A percentile compares a stretch with the other conserved stretches of the same genome.
Conservation (phyloP, 2,329 filamentous ascomycete species). For the Alternaria rosae region DNA sequence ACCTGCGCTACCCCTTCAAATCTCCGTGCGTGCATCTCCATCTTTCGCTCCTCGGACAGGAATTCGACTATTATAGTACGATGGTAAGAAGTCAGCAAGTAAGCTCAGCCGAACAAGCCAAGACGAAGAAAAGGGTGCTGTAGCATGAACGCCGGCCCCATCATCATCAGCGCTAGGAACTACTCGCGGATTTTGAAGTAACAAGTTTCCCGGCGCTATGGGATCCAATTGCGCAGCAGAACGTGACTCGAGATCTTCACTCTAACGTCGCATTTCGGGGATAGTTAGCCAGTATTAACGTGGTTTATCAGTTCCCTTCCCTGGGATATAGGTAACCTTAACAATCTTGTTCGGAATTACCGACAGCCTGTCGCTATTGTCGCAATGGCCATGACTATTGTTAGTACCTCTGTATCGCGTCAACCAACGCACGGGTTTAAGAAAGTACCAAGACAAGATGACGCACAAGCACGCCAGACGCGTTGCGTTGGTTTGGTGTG, state of each 20-base stretch:
- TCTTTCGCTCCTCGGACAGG: neutral
- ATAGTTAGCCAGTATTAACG: neutral
- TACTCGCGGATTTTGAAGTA: neutral
- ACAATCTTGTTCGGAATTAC: neutral
- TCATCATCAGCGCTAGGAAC: neutral
- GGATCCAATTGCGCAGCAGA: conserved; percentile 7
- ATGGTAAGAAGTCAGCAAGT: neutral
- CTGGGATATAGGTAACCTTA: neutral
- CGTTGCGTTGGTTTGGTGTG: neutral
- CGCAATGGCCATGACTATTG: neutral
- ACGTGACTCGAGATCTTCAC: conserved; percentile 6
- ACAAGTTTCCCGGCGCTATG: neutral
- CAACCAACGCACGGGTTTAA: neutral
- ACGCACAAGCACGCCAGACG: neutral
- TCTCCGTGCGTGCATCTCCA: conserved; percentile 9
- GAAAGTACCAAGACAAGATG: neutral
- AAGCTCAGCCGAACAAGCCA: conserved; percentile 1
- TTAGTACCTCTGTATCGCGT: conserved; percentile 1
- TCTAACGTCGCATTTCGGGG: neutral
- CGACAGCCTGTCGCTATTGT: conserved; percentile 1
- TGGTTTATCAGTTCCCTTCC: neutral
- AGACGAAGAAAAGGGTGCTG: neutral
- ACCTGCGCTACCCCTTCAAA: neutral
- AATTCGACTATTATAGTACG: neutral
- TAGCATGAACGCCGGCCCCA: neutral